Conservation (phyloP, 768 basidiomycete genomes). For the Lentinula boryana region DNA sequence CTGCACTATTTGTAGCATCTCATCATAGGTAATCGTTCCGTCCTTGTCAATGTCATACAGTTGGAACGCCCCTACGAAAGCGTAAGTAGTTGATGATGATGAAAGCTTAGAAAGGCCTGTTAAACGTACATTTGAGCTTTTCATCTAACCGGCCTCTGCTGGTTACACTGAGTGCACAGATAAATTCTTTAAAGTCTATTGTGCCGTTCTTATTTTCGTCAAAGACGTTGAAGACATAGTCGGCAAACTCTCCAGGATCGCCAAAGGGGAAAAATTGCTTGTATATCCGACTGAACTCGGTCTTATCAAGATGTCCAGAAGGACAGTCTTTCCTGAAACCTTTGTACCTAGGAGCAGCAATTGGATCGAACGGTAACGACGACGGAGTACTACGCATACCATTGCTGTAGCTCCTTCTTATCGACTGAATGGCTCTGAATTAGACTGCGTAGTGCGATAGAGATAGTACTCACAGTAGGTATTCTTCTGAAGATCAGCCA, state of each 20-base stretch:
- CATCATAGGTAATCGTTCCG: constrained; percentile 95
- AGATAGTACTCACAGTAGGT: constrained; percentile 74
- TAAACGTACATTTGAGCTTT: constrained; percentile 88
- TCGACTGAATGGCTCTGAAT: constrained; percentile 53
- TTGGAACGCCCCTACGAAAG: constrained; percentile 90
- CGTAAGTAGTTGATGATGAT: constrained; percentile 11
- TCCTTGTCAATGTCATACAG: constrained; percentile 99
- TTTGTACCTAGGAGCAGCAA: constrained; percentile 72
- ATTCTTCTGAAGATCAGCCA: constrained; percentile 93
- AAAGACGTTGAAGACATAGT: constrained; percentile 98
- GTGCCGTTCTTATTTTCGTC: constrained; percentile 93
- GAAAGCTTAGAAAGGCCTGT: background rate
- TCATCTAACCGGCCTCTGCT: constrained; percentile 91
- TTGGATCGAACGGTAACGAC: constrained; percentile 10
- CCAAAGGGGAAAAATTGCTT: constrained; percentile 99
- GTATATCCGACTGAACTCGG: constrained; percentile 96
- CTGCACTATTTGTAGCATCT: constrained; percentile 98
- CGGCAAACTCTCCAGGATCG: constrained; percentile 93
- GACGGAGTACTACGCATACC: constrained; percentile 36
- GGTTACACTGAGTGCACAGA: constrained; percentile 94
- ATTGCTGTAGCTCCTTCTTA: constrained; percentile 96
- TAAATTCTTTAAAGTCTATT: constrained; percentile 99
- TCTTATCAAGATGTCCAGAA: constrained; percentile 91
- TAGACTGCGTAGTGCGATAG: constrained; percentile 6
- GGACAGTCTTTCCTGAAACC: constrained; percentile 99